A percentile compares a stretch with the other conserved stretches of the same genome.
These are phyloP conservation scores for Neurospora sublineolata DNA, from an alignment of 495 filamentous ascomycete genomes.

Conservation along the genomic window DNA sequence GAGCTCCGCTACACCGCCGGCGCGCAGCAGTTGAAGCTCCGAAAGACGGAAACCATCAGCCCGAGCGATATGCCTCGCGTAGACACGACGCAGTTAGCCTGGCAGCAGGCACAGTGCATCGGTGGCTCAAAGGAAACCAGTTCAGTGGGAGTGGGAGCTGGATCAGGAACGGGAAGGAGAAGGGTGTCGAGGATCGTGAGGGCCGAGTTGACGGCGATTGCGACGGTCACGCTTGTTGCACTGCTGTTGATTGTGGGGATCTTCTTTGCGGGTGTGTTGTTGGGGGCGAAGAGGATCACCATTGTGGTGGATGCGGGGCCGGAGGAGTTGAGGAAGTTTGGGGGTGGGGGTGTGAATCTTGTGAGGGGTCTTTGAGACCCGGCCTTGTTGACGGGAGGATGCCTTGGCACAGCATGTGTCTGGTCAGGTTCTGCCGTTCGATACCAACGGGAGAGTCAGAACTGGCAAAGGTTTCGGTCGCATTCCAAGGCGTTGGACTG, in stretches of 20 bases:
- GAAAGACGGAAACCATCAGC: neutral
- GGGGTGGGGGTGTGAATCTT: neutral
- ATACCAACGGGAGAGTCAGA: no score
- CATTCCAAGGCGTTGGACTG: neutral
- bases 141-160: neutral
- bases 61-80: neutral
- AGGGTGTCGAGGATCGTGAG: neutral
- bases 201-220: slow-evolving; percentile 1
- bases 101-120: neutral
- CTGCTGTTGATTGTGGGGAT: neutral
- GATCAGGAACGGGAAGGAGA: neutral
- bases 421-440: no score
- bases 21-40: neutral
- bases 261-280: slow-evolving; percentile 2
- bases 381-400: no score
- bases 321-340: neutral
- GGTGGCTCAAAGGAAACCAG: neutral
- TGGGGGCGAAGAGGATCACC: slow-evolving; percentile 3
- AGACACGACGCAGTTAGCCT: neutral
- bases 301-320: neutral
- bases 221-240: neutral
- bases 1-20: neutral
- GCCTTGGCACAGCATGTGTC: no score
- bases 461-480: neutral
- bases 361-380: no score